Evolutionary conservation across 805 yeast genomes (phyloP), one percentile per base, ranked within the genome.

Genomic region (Saccharomycopsis babjevae): DNA sequence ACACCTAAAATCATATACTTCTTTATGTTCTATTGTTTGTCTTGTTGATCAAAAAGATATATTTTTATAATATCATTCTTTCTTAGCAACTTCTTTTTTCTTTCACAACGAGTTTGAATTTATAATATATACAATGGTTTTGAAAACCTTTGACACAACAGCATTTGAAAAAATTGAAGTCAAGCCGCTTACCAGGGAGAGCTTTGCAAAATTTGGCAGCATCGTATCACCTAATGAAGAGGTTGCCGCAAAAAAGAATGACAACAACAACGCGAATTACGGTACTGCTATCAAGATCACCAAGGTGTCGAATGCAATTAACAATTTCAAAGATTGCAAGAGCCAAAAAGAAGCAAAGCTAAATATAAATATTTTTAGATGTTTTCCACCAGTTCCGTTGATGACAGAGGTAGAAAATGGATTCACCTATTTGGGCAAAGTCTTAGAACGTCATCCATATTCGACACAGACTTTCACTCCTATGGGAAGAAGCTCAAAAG

Each of bases 391-490:
- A 1, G 72, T 69, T n/a, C 88, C 85, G 66, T 74, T 87, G 60
- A 77, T 85, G 57, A 59, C 42, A 3, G 46, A 32, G 11, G 20
- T 18, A 15, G 54, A n/a, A 30, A 16, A 46, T 18, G 62, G 61
- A 30, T 59, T 59, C 62, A 60, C 43, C 1, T 87, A 86, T 68
- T 68, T 71, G 1, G 73, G 87, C 8, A 86, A 80, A 65, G 96
- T 92, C 1, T 77, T 92, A 30, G 98, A 92, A 70, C 80, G 96
- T 72, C 98, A 92, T 71, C 97, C 97, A 10, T 87, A 73, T 68
- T 80, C 92, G 15, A 85, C 97, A 0, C 98, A 92, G 72, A 87
- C 97, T 0, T 92, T 92, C 70, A 67, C 89, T n/a, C 97, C 98
- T 5, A 81, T 93, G 88, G 97, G 97, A 4, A 79, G 85, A 89